A percentile compares a stretch with the other conserved stretches of the same genome.
These are phyloP conservation scores for Eucalyptus sp. DNA, from an alignment of 345 rosid species.

Conservation along the genomic window DNA sequence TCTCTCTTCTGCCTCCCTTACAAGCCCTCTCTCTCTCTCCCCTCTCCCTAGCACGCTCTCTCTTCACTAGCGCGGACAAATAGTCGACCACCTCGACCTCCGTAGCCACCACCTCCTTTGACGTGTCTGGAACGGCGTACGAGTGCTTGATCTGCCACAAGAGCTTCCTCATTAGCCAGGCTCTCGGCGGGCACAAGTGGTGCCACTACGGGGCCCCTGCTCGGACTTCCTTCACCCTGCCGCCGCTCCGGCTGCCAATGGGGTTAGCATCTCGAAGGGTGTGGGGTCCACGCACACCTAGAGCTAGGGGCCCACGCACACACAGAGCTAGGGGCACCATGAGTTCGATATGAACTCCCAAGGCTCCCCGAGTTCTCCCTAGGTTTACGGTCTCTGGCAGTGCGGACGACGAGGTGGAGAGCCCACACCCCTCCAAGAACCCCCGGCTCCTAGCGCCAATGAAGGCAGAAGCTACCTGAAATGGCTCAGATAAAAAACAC, in stretches of 20 bases:
- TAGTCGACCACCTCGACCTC: background rate
- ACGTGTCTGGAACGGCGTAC: slow-evolving; percentile 19
- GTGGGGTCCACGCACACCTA: slow-evolving; percentile 15
- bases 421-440: background rate
- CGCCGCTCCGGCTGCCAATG: slow-evolving; percentile 7
- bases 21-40: too few relatives aligned
- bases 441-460: too few relatives aligned
- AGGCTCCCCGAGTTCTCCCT: background rate
- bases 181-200: slow-evolving; percentile 58
- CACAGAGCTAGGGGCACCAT: slow-evolving; percentile 10
- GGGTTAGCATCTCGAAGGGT: slow-evolving; percentile 25
- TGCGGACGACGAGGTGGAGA: slow-evolving; percentile 3
- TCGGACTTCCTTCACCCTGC: background rate
- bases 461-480: too few relatives aligned
- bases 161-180: slow-evolving; percentile 51
- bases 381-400: background rate
- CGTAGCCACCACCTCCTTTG: background rate
- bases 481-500: too few relatives aligned
- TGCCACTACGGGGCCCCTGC: slow-evolving; percentile 49
- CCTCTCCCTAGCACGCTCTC: too few relatives aligned
- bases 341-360: background rate
- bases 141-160: slow-evolving; percentile 57
- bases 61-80: background rate
- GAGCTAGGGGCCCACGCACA: background rate
- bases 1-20: too few relatives aligned